Evolutionary conservation across 305 asterid genomes (phyloP).

Genomic region (Fraxinus velutina): DNA sequence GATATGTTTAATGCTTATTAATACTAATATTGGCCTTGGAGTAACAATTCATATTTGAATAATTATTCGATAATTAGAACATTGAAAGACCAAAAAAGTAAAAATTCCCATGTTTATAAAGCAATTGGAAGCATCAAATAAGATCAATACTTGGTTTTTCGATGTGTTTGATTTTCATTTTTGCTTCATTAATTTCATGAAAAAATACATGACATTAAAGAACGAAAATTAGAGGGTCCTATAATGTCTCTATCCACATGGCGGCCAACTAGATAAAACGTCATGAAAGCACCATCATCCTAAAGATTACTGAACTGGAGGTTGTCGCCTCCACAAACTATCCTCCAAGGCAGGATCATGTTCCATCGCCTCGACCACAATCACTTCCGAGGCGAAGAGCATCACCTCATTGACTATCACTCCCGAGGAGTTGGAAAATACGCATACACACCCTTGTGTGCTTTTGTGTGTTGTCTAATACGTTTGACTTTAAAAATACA

Average conservation of each 20-base stretch:
- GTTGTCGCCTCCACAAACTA: neutral
- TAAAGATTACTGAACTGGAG: neutral
- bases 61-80: neutral
- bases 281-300: neutral
- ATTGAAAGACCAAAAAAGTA: neutral
- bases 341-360: neutral
- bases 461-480: neutral
- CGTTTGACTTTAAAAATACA: neutral
- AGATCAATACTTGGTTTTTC: neutral
- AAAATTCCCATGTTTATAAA: neutral
- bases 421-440: neutral
- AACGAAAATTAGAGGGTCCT: neutral
- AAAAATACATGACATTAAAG: neutral
- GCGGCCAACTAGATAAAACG: neutral
- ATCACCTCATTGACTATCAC: neutral
- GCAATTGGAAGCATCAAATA: neutral
- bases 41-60: neutral
- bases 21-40: neutral
- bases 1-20: too few relatives aligned
- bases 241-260: neutral
- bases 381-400: neutral
- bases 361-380: neutral
- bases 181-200: neutral
- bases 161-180: neutral
- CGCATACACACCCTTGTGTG: neutral